Evolutionary conservation across 345 rosid species (phyloP).

Genomic region (Aquilaria malaccensis): DNA sequence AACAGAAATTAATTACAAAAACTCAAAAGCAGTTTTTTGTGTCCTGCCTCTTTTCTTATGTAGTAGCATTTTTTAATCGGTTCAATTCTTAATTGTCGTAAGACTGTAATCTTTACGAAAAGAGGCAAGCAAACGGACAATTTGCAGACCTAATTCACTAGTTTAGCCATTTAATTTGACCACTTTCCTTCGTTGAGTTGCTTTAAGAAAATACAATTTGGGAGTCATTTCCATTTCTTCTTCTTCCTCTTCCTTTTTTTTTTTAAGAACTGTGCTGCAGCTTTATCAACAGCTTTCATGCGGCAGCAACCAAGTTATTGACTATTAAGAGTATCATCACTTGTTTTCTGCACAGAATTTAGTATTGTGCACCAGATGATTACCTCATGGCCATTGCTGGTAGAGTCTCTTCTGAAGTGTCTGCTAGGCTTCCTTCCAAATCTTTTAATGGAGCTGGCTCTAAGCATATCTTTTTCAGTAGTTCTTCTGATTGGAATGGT

Average conservation of each 20-base stretch:
- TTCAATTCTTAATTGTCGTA: background rate
- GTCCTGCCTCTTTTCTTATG: conserved; percentile 12
- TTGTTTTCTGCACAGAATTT: no score
- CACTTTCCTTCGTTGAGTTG: conserved; percentile 17
- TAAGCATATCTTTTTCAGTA: conserved; percentile 65
- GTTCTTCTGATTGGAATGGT: conserved; percentile 95
- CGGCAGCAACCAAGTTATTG: no score
- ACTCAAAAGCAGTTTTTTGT: conserved; percentile 23
- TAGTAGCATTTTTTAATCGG: background rate
- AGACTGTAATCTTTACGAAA: conserved; percentile 14
- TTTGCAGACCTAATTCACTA: conserved; percentile 1
- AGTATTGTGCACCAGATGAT: background rate
- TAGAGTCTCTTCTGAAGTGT: conserved; percentile 68
- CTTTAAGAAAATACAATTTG: background rate
- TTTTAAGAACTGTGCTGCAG: no score
- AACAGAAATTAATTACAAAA: background rate
- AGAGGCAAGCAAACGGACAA: conserved; percentile 14
- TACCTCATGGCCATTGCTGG: conserved; percentile 90
- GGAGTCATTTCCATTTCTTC: no score
- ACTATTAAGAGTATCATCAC: no score
- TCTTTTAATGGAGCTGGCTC: conserved; percentile 60
- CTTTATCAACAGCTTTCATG: no score
- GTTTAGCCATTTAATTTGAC: conserved; percentile 31
- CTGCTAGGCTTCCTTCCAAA: conserved; percentile 64
- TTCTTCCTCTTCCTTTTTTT: no score